Conservation (phyloP, 2,329 filamentous ascomycete species). For the Colletotrichum noveboracense region DNA sequence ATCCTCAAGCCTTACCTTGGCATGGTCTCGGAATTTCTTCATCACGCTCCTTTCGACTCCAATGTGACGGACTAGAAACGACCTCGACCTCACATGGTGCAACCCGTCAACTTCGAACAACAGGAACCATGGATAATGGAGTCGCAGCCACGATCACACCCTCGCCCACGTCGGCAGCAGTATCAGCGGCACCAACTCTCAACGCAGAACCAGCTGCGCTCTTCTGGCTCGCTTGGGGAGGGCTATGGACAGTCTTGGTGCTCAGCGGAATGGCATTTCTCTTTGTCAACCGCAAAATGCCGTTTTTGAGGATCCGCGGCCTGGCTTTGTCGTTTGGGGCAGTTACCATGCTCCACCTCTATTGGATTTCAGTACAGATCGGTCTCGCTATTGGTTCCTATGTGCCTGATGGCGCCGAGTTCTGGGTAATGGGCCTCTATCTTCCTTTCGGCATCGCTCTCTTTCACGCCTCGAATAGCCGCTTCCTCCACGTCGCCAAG, state of each 20-base stretch:
- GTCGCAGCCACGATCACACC: background rate
- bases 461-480: constrained; percentile 68
- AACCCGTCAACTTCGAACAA: background rate
- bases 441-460: constrained; percentile 69
- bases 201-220: constrained; percentile 41
- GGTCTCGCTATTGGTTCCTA: constrained; percentile 44
- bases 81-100: background rate
- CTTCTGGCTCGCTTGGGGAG: constrained; percentile 43
- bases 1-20: background rate
- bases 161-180: background rate
- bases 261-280: constrained; percentile 45
- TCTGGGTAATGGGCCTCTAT: constrained; percentile 71
- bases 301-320: constrained; percentile 42
- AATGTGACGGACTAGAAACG: background rate
- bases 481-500: constrained; percentile 63
- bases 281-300: constrained; percentile 42
- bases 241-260: constrained; percentile 44
- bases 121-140: background rate
- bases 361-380: constrained; percentile 45
- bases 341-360: constrained; percentile 44
- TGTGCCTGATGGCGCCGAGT: constrained; percentile 60
- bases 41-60: background rate
- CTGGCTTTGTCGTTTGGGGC: constrained; percentile 30
- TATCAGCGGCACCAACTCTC: background rate
- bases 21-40: background rate